Conservation (phyloP, 345 rosid species). For the Arabidopsis suecica region DNA sequence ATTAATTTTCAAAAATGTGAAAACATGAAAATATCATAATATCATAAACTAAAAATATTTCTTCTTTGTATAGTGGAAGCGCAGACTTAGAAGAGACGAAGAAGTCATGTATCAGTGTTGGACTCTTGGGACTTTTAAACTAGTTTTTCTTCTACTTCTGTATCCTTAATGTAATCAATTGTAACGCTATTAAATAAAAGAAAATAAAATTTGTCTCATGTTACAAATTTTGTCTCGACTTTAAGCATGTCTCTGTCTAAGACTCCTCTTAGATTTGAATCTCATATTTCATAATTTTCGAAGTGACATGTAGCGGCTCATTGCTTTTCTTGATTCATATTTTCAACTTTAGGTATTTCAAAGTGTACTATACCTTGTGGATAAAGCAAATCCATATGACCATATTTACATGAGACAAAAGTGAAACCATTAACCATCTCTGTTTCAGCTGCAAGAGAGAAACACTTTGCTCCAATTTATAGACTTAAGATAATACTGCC, state of each 20-base stretch:
- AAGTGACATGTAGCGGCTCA: too few relatives aligned
- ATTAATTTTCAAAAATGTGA: not conserved
- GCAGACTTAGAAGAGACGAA: not conserved
- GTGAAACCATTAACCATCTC: too few relatives aligned
- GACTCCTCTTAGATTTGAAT: not conserved
- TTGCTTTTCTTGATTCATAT: not conserved
- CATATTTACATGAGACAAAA: too few relatives aligned
- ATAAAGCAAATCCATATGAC: too few relatives aligned
- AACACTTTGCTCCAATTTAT: too few relatives aligned
- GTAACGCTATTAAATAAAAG: not conserved
- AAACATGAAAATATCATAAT: too few relatives aligned
- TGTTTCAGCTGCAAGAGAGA: too few relatives aligned
- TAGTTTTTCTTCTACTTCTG: not conserved
- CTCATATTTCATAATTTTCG: not conserved
- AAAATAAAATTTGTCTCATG: not conserved
- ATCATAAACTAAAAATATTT: too few relatives aligned
- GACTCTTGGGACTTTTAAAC: not conserved
- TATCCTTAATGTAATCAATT: not conserved
- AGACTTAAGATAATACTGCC: too few relatives aligned
- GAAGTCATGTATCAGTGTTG: constrained; percentile 7
- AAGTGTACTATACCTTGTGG: too few relatives aligned
- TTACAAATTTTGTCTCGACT: too few relatives aligned
- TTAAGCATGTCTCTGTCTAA: not conserved
- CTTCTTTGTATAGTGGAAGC: not conserved
- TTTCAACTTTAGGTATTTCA: too few relatives aligned